Conservation (phyloP, 2,329 filamentous ascomycete species). For the Leptographium flavum region DNA sequence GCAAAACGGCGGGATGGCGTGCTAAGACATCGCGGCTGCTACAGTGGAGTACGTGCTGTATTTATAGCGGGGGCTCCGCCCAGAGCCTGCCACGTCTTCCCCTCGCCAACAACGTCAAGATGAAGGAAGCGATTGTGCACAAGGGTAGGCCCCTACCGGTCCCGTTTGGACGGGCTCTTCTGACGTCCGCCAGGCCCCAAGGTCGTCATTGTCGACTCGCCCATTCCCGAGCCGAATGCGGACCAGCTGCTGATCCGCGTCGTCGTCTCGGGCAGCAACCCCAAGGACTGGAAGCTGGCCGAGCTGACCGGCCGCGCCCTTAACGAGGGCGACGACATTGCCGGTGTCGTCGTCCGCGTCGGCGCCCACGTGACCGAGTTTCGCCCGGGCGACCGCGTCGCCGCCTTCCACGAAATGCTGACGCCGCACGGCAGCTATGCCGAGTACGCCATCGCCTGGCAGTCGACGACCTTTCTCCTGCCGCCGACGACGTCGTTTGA, state of each 20-base stretch:
- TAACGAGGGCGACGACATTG: conserved; percentile 41
- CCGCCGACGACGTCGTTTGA: conserved; percentile 22
- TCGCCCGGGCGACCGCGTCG: conserved; percentile 40
- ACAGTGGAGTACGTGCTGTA: too few relatives aligned
- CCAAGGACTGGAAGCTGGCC: conserved; percentile 31
- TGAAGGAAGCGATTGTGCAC: too few relatives aligned
- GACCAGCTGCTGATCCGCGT: conserved; percentile 12
- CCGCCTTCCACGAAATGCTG: conserved; percentile 32
- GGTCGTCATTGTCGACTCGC: conserved; percentile 25
- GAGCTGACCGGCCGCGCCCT: neutral
- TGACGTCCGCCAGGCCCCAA: conserved; percentile 15
- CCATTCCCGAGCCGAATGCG: conserved; percentile 22
- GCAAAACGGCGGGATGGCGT: too few relatives aligned
- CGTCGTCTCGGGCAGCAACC: conserved; percentile 26
- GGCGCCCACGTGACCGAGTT: conserved; percentile 42
- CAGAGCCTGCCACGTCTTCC: too few relatives aligned
- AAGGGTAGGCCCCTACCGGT: too few relatives aligned
- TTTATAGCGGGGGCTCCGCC: too few relatives aligned
- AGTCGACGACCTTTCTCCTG: conserved; percentile 27
- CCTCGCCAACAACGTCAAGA: too few relatives aligned
- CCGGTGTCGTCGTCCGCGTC: conserved; percentile 37
- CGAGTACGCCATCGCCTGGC: conserved; percentile 27
- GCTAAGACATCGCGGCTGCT: too few relatives aligned
- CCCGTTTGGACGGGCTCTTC: too few relatives aligned
- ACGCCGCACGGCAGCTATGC: conserved; percentile 22